Conservation (phyloP, 1,284 basidiomycete genomes). For the Singerocomus rubriflavus region DNA sequence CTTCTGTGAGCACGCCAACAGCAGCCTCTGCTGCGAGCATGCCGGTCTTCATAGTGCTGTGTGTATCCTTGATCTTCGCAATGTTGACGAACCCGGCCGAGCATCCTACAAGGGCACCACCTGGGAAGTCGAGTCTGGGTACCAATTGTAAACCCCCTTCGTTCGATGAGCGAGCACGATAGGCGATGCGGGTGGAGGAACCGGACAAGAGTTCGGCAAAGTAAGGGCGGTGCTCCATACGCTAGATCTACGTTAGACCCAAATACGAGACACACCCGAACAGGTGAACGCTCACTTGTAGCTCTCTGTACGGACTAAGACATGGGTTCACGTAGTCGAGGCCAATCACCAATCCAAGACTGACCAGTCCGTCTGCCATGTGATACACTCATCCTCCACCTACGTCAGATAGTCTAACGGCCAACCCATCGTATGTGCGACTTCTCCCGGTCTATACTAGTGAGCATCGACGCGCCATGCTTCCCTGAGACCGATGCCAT, state of each 20-base stretch:
- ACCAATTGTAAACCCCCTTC: conserved; percentile 96
- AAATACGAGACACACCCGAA: background rate
- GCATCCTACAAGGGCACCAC: conserved; percentile 94
- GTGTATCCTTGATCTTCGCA: conserved; percentile 99
- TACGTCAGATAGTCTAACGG: conserved; percentile 86
- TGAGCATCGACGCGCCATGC: conserved; percentile 89
- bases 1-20: conserved; percentile 54
- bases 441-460: conserved; percentile 81
- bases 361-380: conserved; percentile 91
- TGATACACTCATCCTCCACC: conserved; percentile 96
- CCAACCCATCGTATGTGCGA: conserved; percentile 95
- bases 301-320: conserved; percentile 88
- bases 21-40: conserved; percentile 95
- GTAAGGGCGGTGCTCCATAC: conserved; percentile 97
- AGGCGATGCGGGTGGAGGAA: conserved; percentile 75
- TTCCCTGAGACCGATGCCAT: conserved; percentile 96
- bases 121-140: conserved; percentile 87
- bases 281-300: conserved; percentile 61
- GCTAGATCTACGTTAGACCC: conserved; percentile 42
- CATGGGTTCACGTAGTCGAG: conserved; percentile 96
- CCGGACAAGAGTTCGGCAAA: conserved; percentile 80
- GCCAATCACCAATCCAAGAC: conserved; percentile 69
- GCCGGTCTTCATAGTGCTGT: conserved; percentile 99
- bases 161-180: conserved; percentile 89
- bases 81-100: conserved; percentile 96